A percentile compares a stretch with the other conserved stretches of the same genome.
Evolutionary conservation across 2,329 filamentous ascomycete genomes (phyloP).

Genomic region (Amauroascus verrucosus): DNA sequence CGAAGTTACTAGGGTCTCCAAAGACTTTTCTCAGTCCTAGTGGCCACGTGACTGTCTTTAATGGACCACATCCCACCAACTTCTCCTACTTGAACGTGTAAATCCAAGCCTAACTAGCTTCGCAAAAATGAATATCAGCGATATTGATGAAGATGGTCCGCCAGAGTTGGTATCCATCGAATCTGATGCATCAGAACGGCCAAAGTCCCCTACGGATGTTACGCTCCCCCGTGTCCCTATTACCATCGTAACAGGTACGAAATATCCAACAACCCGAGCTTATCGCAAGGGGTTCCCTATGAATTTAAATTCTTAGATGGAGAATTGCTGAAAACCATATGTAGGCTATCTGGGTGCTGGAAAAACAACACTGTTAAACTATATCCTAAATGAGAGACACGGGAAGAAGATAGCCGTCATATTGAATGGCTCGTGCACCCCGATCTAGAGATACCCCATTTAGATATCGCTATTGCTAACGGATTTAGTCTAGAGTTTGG

Average conservation of each 20-base stretch:
- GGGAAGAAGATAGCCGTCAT: slow-evolving; percentile 98
- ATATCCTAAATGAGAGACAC: slow-evolving; percentile 88
- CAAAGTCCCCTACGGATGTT: slow-evolving; percentile 22
- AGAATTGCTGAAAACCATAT: neutral
- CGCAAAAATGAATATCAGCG: slow-evolving; percentile 12
- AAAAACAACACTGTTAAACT: slow-evolving; percentile 91
- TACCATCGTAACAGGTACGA: slow-evolving; percentile 41
- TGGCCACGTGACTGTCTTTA: too few species aligned
- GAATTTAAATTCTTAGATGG: neutral
- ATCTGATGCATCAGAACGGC: slow-evolving; percentile 18
- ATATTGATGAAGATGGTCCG: slow-evolving; percentile 34
- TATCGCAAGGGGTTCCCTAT: neutral
- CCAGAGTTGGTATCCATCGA: slow-evolving; percentile 36
- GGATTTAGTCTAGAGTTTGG: slow-evolving; percentile 55
- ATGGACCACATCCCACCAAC: too few species aligned
- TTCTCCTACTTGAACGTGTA: too few species aligned
- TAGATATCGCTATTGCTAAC: slow-evolving; percentile 14
- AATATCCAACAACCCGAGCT: neutral
- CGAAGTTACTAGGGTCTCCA: too few species aligned
- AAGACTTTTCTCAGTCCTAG: too few species aligned
- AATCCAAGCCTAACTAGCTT: too few species aligned
- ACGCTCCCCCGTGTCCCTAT: slow-evolving; percentile 38
- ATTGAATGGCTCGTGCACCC: slow-evolving; percentile 59
- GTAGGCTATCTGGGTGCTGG: slow-evolving; percentile 87
- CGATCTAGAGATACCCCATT: neutral